Evolutionary conservation across 2,329 filamentous ascomycete species (phyloP).

Genomic region (Fusarium verrucosum): DNA sequence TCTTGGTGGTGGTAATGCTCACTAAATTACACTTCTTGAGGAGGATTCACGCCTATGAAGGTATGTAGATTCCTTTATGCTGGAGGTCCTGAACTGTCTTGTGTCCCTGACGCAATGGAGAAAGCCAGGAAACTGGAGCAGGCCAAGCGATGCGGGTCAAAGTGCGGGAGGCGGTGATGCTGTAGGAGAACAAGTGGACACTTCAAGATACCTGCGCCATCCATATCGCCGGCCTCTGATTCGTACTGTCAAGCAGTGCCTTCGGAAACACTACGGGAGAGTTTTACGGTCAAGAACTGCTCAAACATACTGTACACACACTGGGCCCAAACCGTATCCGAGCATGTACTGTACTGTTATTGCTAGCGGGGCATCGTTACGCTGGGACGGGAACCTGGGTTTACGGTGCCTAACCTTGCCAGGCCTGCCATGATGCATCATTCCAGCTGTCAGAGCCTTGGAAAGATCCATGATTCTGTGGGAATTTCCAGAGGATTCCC

Average conservation of each 20-base stretch:
- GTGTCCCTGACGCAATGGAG: slow-evolving; percentile 38
- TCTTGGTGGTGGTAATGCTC: slow-evolving; percentile 9
- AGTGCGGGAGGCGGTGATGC: slow-evolving; percentile 35
- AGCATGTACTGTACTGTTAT: slow-evolving; percentile 6
- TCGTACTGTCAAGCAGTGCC: slow-evolving; percentile 20
- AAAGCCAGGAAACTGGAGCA: slow-evolving; percentile 21
- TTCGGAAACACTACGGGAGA: neutral
- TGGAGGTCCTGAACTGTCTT: slow-evolving; percentile 6
- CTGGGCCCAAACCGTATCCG: slow-evolving; percentile 18
- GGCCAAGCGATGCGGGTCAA: slow-evolving; percentile 30
- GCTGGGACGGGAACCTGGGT: slow-evolving; percentile 30
- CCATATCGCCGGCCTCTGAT: slow-evolving; percentile 22
- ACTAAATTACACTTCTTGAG: neutral
- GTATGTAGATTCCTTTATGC: slow-evolving; percentile 16
- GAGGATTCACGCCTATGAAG: slow-evolving; percentile 4
- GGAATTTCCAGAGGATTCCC: slow-evolving; percentile 23
- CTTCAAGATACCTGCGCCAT: slow-evolving; percentile 7
- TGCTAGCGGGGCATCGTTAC: slow-evolving; percentile 26
- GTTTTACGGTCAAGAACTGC: neutral
- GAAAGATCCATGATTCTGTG: slow-evolving; percentile 26
- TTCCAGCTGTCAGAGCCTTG: slow-evolving; percentile 19
- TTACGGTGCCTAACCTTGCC: slow-evolving; percentile 26
- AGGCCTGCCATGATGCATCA: slow-evolving; percentile 29
- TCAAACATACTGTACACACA: slow-evolving; percentile 11
- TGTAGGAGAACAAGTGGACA: slow-evolving; percentile 30